Conservation (phyloP, 129 eudicot species). For the Flaveria linearis region DNA sequence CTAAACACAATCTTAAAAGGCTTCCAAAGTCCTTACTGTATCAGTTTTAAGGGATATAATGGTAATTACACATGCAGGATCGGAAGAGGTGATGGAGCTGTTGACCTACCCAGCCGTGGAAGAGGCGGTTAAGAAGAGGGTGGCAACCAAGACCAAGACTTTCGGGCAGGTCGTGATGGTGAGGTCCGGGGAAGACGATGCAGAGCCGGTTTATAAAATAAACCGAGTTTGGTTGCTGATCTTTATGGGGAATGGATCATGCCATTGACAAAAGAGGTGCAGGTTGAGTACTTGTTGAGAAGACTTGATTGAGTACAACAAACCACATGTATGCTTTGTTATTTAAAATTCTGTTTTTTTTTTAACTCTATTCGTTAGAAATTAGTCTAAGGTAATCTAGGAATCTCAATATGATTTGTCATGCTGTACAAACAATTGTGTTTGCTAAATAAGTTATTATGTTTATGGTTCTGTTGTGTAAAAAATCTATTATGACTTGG, state of each 20-base stretch:
- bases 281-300: constrained; percentile 76
- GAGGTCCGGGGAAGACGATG: constrained; percentile 28
- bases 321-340: neutral
- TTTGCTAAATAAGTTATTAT: neutral
- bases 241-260: constrained; percentile 83
- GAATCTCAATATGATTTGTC: too few species aligned
- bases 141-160: constrained; percentile 66
- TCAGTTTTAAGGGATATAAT: neutral
- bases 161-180: constrained; percentile 57
- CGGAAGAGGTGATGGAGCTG: constrained; percentile 47
- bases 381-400: neutral
- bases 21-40: neutral
- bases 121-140: constrained; percentile 59
- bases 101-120: constrained; percentile 78
- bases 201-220: constrained; percentile 64
- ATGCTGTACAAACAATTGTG: neutral
- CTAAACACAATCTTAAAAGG: neutral
- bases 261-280: constrained; percentile 87
- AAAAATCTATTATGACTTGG: neutral
- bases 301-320: constrained; percentile 50
- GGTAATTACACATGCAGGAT: constrained; percentile 52
- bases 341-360: neutral
- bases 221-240: constrained; percentile 71
- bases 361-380: neutral
- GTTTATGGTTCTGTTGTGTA: neutral